Evolutionary conservation across 2,329 filamentous ascomycete genomes (phyloP).

Genomic region (Epichloe scottii): DNA sequence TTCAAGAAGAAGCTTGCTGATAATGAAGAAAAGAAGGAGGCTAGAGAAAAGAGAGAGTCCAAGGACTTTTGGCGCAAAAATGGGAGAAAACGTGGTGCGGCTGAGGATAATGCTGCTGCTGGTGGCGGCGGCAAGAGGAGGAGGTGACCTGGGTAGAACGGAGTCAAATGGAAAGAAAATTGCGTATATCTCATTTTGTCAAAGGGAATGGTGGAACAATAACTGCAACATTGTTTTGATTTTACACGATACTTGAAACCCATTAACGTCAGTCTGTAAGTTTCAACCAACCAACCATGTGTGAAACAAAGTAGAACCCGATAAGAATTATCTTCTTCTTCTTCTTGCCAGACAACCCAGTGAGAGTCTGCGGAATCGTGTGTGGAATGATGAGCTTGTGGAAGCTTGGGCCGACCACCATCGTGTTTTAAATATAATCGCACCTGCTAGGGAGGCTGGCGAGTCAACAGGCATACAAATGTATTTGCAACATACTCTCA

Average conservation of each 20-base stretch:
- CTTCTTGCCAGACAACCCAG: too few relatives aligned
- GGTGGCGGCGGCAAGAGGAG: slow-evolving; percentile 24
- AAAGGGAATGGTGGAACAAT: background rate
- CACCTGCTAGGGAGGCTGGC: background rate
- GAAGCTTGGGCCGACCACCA: too few relatives aligned
- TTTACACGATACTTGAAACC: too few relatives aligned
- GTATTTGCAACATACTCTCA: background rate
- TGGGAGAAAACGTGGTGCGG: slow-evolving; percentile 53
- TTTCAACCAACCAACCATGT: too few relatives aligned
- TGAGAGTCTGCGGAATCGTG: too few relatives aligned
- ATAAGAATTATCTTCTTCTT: too few relatives aligned
- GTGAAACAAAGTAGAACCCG: too few relatives aligned
- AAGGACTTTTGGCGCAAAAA: slow-evolving; percentile 90
- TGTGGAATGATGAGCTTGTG: too few relatives aligned
- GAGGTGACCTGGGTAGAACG: slow-evolving; percentile 10
- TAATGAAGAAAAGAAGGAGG: slow-evolving; percentile 71
- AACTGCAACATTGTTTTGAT: too few relatives aligned
- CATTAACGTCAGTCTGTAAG: too few relatives aligned
- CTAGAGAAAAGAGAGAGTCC: slow-evolving; percentile 78
- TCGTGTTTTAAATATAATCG: too few relatives aligned
- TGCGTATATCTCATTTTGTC: background rate
- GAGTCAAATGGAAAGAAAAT: too few relatives aligned
- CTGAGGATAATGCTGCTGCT: slow-evolving; percentile 27
- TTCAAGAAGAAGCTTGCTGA: slow-evolving; percentile 77
- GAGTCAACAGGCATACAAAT: background rate